phyloP scores from a whole-genome alignment of 2,329 filamentous ascomycete genomes.

The Xenosphaeropsis pyriputrescens region DNA sequence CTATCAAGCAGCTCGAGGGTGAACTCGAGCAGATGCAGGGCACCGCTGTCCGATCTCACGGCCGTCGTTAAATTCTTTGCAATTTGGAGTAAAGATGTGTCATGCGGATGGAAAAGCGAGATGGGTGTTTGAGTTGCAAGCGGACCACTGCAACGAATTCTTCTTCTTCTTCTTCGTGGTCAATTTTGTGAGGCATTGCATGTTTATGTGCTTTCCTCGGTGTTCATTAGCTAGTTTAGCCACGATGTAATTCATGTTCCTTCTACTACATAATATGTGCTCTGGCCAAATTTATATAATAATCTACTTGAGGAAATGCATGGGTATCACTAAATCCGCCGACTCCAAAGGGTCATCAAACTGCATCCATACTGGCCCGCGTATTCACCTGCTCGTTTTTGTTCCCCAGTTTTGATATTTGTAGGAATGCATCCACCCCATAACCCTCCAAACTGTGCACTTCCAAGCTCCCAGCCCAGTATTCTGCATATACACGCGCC shows the following conservation, averaged over 20 bases:
- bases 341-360: constrained; percentile 19
- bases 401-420: constrained; percentile 92
- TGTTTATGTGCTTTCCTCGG: too few relatives aligned
- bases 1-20: constrained; percentile 78
- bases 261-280: constrained; percentile 3
- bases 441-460: constrained; percentile 91
- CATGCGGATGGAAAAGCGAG: background rate
- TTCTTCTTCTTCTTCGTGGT: constrained; percentile 5
- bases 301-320: too few relatives aligned
- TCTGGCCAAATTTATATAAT: too few relatives aligned
- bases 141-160: constrained; percentile 13
- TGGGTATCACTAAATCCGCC: background rate
- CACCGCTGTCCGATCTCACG: constrained; percentile 77
- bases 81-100: constrained; percentile 2
- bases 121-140: constrained; percentile 10
- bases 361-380: constrained; percentile 62
- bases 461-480: constrained; percentile 89
- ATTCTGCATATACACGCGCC: constrained; percentile 90
- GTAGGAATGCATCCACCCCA: constrained; percentile 87
- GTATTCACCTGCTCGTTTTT: constrained; percentile 90
- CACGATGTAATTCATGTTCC: constrained; percentile 20
- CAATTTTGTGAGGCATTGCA: too few relatives aligned
- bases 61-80: constrained; percentile 54
- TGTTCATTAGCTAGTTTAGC: constrained; percentile 14
- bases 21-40: constrained; percentile 93